Evolutionary conservation across 208 protist genomes (phyloP).

Genomic region (Crithidia acanthocephali): DNA sequence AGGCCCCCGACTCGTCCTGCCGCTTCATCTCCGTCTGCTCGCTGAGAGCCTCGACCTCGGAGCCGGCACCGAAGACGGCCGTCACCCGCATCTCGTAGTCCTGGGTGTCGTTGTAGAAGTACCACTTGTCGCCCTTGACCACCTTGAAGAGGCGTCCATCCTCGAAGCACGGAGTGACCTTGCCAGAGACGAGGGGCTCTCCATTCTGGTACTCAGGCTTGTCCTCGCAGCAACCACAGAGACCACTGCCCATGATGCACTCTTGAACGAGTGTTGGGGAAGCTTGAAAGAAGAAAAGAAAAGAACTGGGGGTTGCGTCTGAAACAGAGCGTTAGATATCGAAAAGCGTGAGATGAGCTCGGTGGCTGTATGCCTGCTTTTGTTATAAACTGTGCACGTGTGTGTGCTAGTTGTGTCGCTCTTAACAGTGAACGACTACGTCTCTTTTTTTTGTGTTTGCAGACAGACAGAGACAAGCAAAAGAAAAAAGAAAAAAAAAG

Average conservation of each 20-base stretch:
- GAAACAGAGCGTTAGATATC: no score
- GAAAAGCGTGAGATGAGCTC: no score
- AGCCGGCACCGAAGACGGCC: conserved; percentile 49
- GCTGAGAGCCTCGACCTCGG: conserved; percentile 21
- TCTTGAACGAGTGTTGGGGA: no score
- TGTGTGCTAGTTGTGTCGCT: no score
- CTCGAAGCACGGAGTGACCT: conserved; percentile 60
- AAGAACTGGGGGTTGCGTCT: no score
- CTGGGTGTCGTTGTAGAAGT: conserved; percentile 86
- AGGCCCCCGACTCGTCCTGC: conserved; percentile 34
- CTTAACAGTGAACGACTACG: no score
- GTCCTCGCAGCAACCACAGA: conserved; percentile 34
- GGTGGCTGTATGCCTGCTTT: no score
- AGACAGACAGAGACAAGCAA: no score
- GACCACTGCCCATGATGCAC: conserved; percentile 36
- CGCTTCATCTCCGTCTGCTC: conserved; percentile 34
- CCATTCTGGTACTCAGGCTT: conserved; percentile 42
- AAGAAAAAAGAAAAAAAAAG: no score
- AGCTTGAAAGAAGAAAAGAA: no score
- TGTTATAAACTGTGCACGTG: no score
- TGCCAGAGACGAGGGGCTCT: conserved; percentile 48
- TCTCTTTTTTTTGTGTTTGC: no score
- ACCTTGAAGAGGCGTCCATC: conserved; percentile 66
- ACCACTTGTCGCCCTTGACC: conserved; percentile 61
- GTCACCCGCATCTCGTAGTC: conserved; percentile 68